These are phyloP conservation scores for Hypoxylon crocopeplum DNA, from an alignment of 495 filamentous ascomycete genomes.

Conservation along the genomic window DNA sequence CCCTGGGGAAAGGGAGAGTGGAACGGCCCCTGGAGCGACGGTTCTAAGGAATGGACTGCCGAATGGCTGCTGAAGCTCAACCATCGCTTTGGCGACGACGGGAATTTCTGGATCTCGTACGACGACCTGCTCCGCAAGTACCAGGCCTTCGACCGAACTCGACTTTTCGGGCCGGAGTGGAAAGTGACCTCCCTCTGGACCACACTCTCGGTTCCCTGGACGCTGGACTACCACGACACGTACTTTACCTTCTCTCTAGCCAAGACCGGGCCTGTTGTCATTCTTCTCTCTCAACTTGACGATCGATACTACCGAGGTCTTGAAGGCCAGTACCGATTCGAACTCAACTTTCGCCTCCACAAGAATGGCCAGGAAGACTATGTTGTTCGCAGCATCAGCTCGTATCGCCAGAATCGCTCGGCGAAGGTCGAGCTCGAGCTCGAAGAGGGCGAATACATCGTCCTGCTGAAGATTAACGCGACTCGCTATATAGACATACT, in stretches of 20 bases:
- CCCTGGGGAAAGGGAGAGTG: conserved; percentile 90
- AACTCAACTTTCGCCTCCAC: conserved; percentile 81
- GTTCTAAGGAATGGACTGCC: conserved; percentile 89
- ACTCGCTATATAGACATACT: conserved; percentile 56
- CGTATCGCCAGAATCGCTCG: conserved; percentile 75
- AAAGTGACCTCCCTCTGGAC: conserved; percentile 86
- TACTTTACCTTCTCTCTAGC: conserved; percentile 77
- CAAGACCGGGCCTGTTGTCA: conserved; percentile 72
- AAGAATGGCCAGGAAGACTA: conserved; percentile 83
- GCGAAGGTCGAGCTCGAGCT: conserved; percentile 84
- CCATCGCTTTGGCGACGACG: conserved; percentile 90
- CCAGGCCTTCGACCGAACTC: conserved; percentile 80
- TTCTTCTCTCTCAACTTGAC: conserved; percentile 85
- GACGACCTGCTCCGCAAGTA: conserved; percentile 85
- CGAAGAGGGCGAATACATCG: conserved; percentile 79
- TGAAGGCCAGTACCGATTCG: conserved; percentile 79
- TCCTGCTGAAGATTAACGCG: conserved; percentile 82
- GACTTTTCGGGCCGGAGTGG: conserved; percentile 88
- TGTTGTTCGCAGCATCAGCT: conserved; percentile 77
- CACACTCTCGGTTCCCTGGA: conserved; percentile 83
- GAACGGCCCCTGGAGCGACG: conserved; percentile 84
- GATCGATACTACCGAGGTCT: conserved; percentile 85
- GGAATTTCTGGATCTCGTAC: conserved; percentile 74
- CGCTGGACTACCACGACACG: conserved; percentile 81
- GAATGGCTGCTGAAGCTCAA: conserved; percentile 82